Evolutionary conservation across 1,284 basidiomycete species (phyloP).

Genomic region (Cryptococcus sp.): DNA sequence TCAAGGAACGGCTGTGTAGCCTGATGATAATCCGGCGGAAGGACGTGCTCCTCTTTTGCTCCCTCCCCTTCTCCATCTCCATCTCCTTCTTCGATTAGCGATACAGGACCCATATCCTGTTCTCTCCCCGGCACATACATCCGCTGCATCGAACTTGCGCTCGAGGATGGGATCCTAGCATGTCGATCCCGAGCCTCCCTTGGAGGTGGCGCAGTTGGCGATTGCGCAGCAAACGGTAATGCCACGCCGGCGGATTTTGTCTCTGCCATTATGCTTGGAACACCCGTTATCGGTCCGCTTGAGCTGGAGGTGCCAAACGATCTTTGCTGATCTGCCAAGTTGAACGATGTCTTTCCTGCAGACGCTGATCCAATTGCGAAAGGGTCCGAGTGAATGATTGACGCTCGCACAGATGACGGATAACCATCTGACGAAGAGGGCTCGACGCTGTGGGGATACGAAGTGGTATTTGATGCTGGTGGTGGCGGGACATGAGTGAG

Average conservation of each 20-base stretch:
- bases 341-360: too few relatives aligned
- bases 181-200: not conserved
- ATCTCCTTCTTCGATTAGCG: not conserved
- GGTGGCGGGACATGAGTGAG: too few relatives aligned
- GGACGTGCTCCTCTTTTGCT: not conserved
- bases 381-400: too few relatives aligned
- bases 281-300: too few relatives aligned
- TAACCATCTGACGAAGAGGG: too few relatives aligned
- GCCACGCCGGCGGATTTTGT: not conserved
- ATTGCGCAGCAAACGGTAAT: not conserved
- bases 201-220: not conserved
- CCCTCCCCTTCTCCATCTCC: not conserved
- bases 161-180: not conserved
- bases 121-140: not conserved
- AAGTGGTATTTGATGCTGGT: too few relatives aligned
- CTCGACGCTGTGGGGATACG: too few relatives aligned
- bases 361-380: too few relatives aligned
- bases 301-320: too few relatives aligned
- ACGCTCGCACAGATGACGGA: too few relatives aligned
- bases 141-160: not conserved
- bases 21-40: not conserved
- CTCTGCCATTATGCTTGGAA: too few relatives aligned
- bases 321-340: too few relatives aligned
- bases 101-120: not conserved
- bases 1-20: not conserved